Conservation (phyloP, 2,329 filamentous ascomycete species). For the Claviceps paspali region DNA sequence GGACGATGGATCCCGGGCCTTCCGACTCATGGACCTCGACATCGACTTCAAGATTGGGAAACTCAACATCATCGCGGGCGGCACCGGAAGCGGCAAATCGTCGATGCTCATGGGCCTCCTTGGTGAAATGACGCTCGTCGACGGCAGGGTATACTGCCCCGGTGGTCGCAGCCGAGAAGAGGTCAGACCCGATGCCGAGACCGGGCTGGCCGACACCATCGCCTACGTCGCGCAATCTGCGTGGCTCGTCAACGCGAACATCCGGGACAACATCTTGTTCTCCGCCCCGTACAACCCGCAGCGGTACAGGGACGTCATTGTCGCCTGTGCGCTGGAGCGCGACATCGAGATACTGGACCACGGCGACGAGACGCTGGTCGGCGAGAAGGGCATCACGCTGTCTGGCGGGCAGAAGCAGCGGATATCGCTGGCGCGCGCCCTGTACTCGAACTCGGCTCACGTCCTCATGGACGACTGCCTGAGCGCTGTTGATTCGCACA, state of each 20-base stretch:
- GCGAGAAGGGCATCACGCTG: slow-evolving; percentile 92
- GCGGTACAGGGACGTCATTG: slow-evolving; percentile 75
- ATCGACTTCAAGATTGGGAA: slow-evolving; percentile 72
- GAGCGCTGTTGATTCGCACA: slow-evolving; percentile 93
- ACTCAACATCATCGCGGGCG: slow-evolving; percentile 83
- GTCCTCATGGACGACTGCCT: slow-evolving; percentile 88
- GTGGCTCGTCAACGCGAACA: slow-evolving; percentile 91
- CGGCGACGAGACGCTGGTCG: slow-evolving; percentile 85
- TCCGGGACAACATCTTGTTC: slow-evolving; percentile 93
- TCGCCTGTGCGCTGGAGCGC: slow-evolving; percentile 79
- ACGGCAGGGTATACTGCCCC: slow-evolving; percentile 70
- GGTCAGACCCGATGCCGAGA: slow-evolving; percentile 64
- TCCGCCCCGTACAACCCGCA: slow-evolving; percentile 64
- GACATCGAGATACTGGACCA: slow-evolving; percentile 86
- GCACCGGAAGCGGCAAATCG: slow-evolving; percentile 90
- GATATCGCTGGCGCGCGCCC: slow-evolving; percentile 85
- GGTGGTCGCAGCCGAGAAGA: slow-evolving; percentile 78
- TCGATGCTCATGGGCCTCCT: slow-evolving; percentile 90
- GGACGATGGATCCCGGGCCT: slow-evolving; percentile 54
- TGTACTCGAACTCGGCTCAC: slow-evolving; percentile 92
- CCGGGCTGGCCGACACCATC: slow-evolving; percentile 76
- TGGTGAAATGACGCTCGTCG: slow-evolving; percentile 82
- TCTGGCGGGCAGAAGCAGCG: slow-evolving; percentile 96
- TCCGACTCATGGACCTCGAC: slow-evolving; percentile 70
- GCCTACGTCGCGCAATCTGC: slow-evolving; percentile 95